phyloP scores from a whole-genome alignment of 371 early-diverging fungal genomes.

The Mortierella sp. region DNA sequence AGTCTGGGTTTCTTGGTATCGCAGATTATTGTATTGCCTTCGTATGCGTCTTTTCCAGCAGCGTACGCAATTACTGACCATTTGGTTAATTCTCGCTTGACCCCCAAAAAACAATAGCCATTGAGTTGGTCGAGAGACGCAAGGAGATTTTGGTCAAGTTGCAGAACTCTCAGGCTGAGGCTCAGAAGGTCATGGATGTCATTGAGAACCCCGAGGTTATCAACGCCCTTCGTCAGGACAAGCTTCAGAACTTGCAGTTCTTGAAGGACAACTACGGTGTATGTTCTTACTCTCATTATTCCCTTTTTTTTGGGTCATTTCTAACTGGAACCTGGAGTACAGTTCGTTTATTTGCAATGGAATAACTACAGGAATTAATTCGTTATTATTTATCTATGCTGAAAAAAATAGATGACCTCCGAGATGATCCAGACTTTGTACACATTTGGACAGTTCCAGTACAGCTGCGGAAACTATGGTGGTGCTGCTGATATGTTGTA shows the following conservation, averaged over 20 bases:
- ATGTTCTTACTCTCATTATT: conserved; percentile 20
- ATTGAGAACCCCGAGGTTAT: conserved; percentile 94
- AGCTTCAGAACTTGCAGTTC: conserved; percentile 88
- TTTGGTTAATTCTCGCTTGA: not conserved
- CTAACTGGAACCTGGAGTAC: no score
- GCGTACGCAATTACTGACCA: not conserved
- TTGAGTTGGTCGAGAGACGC: conserved; percentile 83
- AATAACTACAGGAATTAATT: not conserved
- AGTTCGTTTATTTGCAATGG: no score
- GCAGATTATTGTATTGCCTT: not conserved
- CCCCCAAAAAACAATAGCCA: conserved; percentile 15
- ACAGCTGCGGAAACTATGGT: conserved; percentile 92
- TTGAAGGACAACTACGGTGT: conserved; percentile 88
- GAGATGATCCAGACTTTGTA: conserved; percentile 89
- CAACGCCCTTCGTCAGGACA: conserved; percentile 91
- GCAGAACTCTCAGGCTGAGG: conserved; percentile 81
- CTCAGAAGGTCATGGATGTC: conserved; percentile 88
- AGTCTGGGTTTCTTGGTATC: not conserved
- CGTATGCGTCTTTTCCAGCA: not conserved
- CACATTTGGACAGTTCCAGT: conserved; percentile 92
- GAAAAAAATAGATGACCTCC: conserved; percentile 76
- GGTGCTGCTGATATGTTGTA: conserved; percentile 94
- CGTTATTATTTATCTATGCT: not conserved
- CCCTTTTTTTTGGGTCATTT: no score
- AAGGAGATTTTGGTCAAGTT: conserved; percentile 80